Base-by-base conservation (phyloP, 371 early-diverging fungal genomes). In the Batkoa obscura region DNA sequence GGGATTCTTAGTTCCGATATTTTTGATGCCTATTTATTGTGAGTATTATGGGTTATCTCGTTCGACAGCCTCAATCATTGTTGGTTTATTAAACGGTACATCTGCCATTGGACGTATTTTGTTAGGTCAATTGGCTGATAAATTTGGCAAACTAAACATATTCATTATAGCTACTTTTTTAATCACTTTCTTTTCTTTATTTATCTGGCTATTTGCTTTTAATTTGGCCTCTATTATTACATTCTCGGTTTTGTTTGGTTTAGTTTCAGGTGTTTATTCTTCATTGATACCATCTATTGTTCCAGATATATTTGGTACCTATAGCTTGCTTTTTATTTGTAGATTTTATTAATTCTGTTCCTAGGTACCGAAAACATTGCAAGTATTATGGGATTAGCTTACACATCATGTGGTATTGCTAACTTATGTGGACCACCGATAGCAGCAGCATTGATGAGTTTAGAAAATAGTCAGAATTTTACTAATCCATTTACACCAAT, bases 101-200 rank as follows among this genome's bases (percentile, higher is more conserved):
- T 74, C 77, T 0, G 82, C 80, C 0, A 57, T 80, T 2, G 82
- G 83, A 1, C 79, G 87, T 51, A 62, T 86, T 35, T 58, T 72
- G 3, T 66, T 77, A 17, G 87, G 86, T 3, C 62, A 69, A 33
- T 60, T 72, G 41, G 77, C 78, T 17, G 81, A 81, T 47, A 58
- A 58, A 17, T 62, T 80, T 34, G 87, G 87, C 0, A 71, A 74
- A 36, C 64, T 83, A 60, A 76, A 76, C 53, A 64, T 72, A 0
- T 61, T 75, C 17, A 58, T 63, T 5, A 46, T 73, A 2, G 75
- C 75, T 47, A 62, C 74, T 0, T 56, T 67, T 35, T 45, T 72
- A 1, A 69, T 72, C 1, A 70, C 73, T 6, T 50, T 76, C 0
- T 67, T 72, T 47, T 66, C 71, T 2, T 57, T 81, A 5, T 59